Evolutionary conservation across 2,329 filamentous ascomycete species (phyloP), one percentile per base, ranked within the genome.

Genomic region (Phaeophleospora eucalypticola): DNA sequence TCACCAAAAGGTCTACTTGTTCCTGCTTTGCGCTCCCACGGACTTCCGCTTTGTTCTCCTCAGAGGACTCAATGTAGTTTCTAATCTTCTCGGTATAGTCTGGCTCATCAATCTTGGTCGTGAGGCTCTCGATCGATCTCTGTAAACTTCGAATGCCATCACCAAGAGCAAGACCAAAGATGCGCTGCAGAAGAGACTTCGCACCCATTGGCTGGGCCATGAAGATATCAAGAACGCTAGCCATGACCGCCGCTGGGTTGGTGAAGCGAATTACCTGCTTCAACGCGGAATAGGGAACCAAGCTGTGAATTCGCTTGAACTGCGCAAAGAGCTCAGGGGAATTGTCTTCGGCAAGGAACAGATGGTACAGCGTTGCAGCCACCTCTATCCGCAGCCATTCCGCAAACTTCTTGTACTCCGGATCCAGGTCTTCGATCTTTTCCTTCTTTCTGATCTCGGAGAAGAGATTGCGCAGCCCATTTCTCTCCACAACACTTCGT

Each of bases 381-480:
- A 98, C 84, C 71, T 98, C 93, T 62, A 98, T 98, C 33, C 93
- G 84, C 41, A 97, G 74, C 93, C 93, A 98, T 68, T 98, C 93
- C 15, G 91, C 91, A 65, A 98, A 97, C 66, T 97, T 98, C 63
- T 93, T 87, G 67, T 97, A 97, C 66, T 97, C 90, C 9, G 94
- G 84, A 62, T 88, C 95, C 43, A 98, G 78, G 58, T 96, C 89
- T 54, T 82, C 79, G 43, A 98, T 91, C 3, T 80, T 89, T 49
- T 87, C 78, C 72, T 97, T 97, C 46, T 89, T 84, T 60, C 86
- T 87, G 67, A 98, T 95, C 65, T 97, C 93, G 48, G 86, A 79
- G 69, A 98, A 97, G 0, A 98, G 78, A 65, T 87, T 91, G 0
- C 91, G 94, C 34, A 98, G 78, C 7, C 93, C 93, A 66, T 96